Evolutionary conservation across 257 asterid species (phyloP).

Genomic region (Nicotiana tomentosiformis): DNA sequence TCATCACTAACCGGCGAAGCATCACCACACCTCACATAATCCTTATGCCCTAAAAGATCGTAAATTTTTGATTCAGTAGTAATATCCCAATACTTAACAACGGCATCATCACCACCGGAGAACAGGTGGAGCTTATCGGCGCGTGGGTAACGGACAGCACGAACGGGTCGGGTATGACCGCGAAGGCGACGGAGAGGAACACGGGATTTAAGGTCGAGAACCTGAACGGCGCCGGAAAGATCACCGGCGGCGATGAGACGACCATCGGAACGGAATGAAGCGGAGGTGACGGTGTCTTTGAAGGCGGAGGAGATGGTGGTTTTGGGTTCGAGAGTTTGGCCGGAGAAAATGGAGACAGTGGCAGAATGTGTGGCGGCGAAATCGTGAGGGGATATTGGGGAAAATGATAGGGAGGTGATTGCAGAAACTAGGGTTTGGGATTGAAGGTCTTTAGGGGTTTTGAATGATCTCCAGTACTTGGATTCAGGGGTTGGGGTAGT

Average conservation of each 20-base stretch:
- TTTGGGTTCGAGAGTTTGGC: conserved; percentile 44
- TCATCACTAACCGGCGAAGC: conserved; percentile 72
- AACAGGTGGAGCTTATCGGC: conserved; percentile 72
- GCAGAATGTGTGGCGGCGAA: conserved; percentile 89
- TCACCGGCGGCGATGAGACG: conserved; percentile 77
- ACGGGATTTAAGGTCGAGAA: conserved; percentile 66
- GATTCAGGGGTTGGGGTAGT: conserved; percentile 58
- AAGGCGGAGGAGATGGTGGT: conserved; percentile 45
- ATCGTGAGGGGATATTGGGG: conserved; percentile 69
- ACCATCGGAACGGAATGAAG: conserved; percentile 70
- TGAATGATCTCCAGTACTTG: conserved; percentile 85
- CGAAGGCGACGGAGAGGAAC: conserved; percentile 55
- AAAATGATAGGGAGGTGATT: conserved; percentile 51
- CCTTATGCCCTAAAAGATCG: conserved; percentile 73
- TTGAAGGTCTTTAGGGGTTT: conserved; percentile 52
- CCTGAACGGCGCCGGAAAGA: conserved; percentile 56
- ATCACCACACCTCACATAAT: conserved; percentile 87
- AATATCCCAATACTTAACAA: conserved; percentile 92
- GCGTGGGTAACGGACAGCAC: conserved; percentile 57
- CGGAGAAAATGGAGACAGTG: conserved; percentile 48
- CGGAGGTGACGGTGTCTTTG: conserved; percentile 49
- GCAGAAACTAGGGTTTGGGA: conserved; percentile 40
- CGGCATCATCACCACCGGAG: conserved; percentile 86
- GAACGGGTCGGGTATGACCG: conserved; percentile 71
- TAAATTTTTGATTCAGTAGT: conserved; percentile 44